phyloP scores from a whole-genome alignment of 108 stramenopile genomes.

The Discostella stelligeroides region DNA sequence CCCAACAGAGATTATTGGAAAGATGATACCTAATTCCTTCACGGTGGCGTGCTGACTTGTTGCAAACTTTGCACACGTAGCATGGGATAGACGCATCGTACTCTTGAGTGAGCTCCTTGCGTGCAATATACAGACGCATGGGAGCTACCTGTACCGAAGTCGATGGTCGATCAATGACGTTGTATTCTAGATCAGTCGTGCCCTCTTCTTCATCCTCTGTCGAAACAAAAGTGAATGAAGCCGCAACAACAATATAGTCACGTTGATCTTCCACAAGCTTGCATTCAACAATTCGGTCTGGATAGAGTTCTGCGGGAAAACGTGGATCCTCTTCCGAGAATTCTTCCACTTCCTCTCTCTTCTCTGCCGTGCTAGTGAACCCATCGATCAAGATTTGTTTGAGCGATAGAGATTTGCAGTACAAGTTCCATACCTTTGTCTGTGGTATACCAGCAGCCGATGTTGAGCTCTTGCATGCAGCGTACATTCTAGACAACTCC shows the following conservation, averaged over 20 bases:
- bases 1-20: not conserved
- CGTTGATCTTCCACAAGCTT: slow-evolving; percentile 52
- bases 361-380: slow-evolving; percentile 3
- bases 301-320: slow-evolving; percentile 39
- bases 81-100: slow-evolving; percentile 33
- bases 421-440: slow-evolving; percentile 22
- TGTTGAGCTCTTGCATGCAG: not conserved
- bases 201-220: not conserved
- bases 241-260: not conserved
- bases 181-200: not conserved
- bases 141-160: not conserved
- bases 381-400: slow-evolving; percentile 20
- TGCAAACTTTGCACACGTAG: slow-evolving; percentile 59
- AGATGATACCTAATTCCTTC: not conserved
- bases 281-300: slow-evolving; percentile 74
- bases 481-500: slow-evolving; percentile 20
- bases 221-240: not conserved
- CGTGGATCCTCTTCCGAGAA: slow-evolving; percentile 11
- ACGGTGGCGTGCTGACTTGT: slow-evolving; percentile 7
- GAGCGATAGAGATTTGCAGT: slow-evolving; percentile 25
- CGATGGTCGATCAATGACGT: not conserved
- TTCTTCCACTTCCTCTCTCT: slow-evolving; percentile 3
- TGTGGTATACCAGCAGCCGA: not conserved
- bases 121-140: slow-evolving; percentile 15
- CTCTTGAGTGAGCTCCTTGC: slow-evolving; percentile 40